Evolutionary conservation across 2,329 filamentous ascomycete genomes (phyloP).

Genomic region (Cladosporium sp.): DNA sequence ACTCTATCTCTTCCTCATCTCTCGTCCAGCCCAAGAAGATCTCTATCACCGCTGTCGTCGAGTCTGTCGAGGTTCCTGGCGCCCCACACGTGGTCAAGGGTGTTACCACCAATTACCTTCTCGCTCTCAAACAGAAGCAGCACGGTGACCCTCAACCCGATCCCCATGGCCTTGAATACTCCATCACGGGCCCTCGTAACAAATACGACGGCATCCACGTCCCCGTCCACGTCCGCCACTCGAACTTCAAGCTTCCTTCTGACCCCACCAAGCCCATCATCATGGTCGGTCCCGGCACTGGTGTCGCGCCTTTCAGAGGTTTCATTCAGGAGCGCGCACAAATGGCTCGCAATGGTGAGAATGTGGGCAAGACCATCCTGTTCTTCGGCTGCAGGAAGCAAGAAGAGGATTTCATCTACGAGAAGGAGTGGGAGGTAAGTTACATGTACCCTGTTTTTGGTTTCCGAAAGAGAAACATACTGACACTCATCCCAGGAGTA

Average conservation of each 20-base stretch:
- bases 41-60: conserved; percentile 90
- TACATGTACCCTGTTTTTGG: neutral
- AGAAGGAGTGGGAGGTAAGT: conserved; percentile 86
- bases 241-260: conserved; percentile 97
- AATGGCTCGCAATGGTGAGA: conserved; percentile 71
- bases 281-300: conserved; percentile 93
- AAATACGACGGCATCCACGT: conserved; percentile 96
- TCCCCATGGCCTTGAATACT: conserved; percentile 78
- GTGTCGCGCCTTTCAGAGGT: conserved; percentile 90
- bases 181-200: conserved; percentile 83
- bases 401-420: conserved; percentile 88
- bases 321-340: conserved; percentile 92
- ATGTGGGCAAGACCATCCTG: conserved; percentile 79
- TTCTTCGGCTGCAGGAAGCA: conserved; percentile 93
- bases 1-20: conserved; percentile 98
- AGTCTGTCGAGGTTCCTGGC: conserved; percentile 72
- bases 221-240: conserved; percentile 92
- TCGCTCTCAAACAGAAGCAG: conserved; percentile 95
- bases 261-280: conserved; percentile 92
- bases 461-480: conserved; percentile 1
- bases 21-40: conserved; percentile 91
- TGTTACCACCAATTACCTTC: conserved; percentile 92
- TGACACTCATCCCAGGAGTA: conserved; percentile 57
- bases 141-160: conserved; percentile 78
- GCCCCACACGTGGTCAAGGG: conserved; percentile 79